phyloP scores from a whole-genome alignment of 805 yeast species.

The Myxozyma kluyveri region DNA sequence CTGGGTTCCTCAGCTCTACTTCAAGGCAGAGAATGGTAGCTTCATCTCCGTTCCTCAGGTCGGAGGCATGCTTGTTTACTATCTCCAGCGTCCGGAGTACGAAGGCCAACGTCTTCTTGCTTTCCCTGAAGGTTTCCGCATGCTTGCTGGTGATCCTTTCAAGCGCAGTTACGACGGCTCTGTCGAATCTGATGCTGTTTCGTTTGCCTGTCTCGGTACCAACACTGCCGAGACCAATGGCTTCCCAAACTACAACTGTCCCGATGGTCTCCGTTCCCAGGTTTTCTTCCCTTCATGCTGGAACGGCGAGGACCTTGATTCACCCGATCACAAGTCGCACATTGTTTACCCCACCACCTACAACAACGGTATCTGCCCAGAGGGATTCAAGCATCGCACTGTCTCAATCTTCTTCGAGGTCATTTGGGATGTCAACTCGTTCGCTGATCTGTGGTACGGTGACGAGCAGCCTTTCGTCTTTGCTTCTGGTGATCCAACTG shows the following conservation, averaged over 20 bases:
- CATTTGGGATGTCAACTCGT: slow-evolving; percentile 2
- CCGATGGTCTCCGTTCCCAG: slow-evolving; percentile 9
- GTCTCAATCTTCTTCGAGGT: slow-evolving; percentile 4
- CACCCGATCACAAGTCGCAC: slow-evolving; percentile 2
- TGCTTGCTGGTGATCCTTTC: slow-evolving; percentile 6
- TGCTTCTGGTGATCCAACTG: slow-evolving; percentile 8
- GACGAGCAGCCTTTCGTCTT: slow-evolving; percentile 2
- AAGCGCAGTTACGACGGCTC: not conserved
- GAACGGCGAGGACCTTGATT: slow-evolving; percentile 8
- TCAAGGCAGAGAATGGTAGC: not conserved
- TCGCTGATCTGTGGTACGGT: not conserved
- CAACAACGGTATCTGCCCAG: slow-evolving; percentile 9
- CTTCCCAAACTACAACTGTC: slow-evolving; percentile 2
- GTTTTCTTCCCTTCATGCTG: slow-evolving; percentile 7
- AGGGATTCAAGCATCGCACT: slow-evolving; percentile 4
- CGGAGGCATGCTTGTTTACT: slow-evolving; percentile 6
- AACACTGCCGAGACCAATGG: slow-evolving; percentile 2
- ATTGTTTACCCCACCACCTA: slow-evolving; percentile 2
- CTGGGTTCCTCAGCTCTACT: slow-evolving; percentile 10
- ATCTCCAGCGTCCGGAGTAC: slow-evolving; percentile 6
- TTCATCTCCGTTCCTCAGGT: not conserved
- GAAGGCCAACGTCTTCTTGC: not conserved
- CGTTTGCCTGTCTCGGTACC: slow-evolving; percentile 6
- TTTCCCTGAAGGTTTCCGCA: slow-evolving; percentile 11
- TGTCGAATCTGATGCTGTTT: not conserved